Evolutionary conservation across 495 filamentous ascomycete genomes (phyloP).

Genomic region (Penicillium dipodomyicola): DNA sequence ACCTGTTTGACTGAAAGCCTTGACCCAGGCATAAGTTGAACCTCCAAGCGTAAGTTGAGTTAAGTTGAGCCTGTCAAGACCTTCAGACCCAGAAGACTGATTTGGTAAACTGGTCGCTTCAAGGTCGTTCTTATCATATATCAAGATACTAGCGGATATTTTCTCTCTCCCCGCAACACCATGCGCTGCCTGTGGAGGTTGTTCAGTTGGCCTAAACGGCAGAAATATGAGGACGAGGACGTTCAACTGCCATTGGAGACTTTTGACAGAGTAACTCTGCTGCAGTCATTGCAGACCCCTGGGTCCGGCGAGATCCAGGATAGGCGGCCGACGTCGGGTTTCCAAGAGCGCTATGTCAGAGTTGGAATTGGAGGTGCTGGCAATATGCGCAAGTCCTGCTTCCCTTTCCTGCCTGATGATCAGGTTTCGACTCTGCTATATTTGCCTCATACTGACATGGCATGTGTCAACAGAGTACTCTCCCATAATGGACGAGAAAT

Average conservation of each 20-base stretch:
- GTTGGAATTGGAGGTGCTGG: slow-evolving; percentile 43
- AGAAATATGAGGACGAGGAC: slow-evolving; percentile 17
- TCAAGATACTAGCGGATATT: neutral
- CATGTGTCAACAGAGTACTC: slow-evolving; percentile 7
- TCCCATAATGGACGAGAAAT: slow-evolving; percentile 16
- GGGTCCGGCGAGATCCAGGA: neutral
- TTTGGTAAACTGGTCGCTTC: neutral
- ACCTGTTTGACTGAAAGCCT: neutral
- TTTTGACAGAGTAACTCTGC: slow-evolving; percentile 5
- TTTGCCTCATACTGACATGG: slow-evolving; percentile 2
- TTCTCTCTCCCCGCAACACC: neutral
- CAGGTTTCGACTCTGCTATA: neutral
- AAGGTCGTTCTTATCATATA: neutral
- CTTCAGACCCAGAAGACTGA: neutral
- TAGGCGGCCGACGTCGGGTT: neutral
- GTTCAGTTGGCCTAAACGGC: slow-evolving; percentile 21
- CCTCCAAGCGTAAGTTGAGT: no score
- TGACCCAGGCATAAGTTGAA: neutral
- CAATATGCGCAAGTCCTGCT: slow-evolving; percentile 37
- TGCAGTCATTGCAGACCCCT: slow-evolving; percentile 14
- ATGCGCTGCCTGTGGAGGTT: slow-evolving; percentile 22
- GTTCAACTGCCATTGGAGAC: slow-evolving; percentile 11
- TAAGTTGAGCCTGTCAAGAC: no score
- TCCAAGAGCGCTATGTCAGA: slow-evolving; percentile 34
- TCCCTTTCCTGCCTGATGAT: slow-evolving; percentile 3